Conservation (phyloP, 2,329 filamentous ascomycete species). For the Periconia sp. region DNA sequence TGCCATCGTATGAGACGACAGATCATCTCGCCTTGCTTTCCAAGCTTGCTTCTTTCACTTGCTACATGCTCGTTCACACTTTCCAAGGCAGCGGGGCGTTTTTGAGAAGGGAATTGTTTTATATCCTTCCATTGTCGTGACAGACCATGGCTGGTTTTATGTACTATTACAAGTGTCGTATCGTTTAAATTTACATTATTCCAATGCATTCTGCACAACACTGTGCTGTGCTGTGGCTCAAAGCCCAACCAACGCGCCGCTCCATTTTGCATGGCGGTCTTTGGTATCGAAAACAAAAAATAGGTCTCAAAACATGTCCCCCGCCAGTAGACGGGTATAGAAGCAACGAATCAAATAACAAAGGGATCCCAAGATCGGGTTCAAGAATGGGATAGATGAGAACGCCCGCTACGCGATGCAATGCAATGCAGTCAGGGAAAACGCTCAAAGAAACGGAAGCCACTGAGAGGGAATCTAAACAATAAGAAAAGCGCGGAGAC, state of each 20-base stretch:
- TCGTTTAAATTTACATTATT: slow-evolving; percentile 20
- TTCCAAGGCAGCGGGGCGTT: background rate
- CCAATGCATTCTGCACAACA: slow-evolving; percentile 1
- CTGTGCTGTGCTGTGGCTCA: background rate
- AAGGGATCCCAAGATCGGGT: slow-evolving; percentile 6
- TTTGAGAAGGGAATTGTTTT: slow-evolving; percentile 20
- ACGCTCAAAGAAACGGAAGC: slow-evolving; percentile 13
- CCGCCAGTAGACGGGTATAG: background rate
- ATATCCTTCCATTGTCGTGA: slow-evolving; percentile 9
- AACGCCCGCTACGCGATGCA: slow-evolving; percentile 40
- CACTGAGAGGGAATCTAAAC: slow-evolving; percentile 6
- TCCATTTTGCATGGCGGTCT: background rate
- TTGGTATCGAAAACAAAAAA: background rate
- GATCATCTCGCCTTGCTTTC: background rate
- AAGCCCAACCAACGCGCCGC: background rate
- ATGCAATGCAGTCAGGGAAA: slow-evolving; percentile 19
- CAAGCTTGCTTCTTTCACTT: background rate
- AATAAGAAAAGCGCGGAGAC: slow-evolving; percentile 9
- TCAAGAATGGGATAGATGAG: slow-evolving; percentile 11
- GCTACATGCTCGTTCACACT: background rate
- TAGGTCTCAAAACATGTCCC: background rate
- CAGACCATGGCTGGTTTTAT: background rate
- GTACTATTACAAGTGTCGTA: slow-evolving; percentile 25
- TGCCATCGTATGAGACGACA: background rate
- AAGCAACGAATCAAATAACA: background rate